Base-by-base conservation (phyloP, 2,329 filamentous ascomycete genomes). In the Shiraia sp. region DNA sequence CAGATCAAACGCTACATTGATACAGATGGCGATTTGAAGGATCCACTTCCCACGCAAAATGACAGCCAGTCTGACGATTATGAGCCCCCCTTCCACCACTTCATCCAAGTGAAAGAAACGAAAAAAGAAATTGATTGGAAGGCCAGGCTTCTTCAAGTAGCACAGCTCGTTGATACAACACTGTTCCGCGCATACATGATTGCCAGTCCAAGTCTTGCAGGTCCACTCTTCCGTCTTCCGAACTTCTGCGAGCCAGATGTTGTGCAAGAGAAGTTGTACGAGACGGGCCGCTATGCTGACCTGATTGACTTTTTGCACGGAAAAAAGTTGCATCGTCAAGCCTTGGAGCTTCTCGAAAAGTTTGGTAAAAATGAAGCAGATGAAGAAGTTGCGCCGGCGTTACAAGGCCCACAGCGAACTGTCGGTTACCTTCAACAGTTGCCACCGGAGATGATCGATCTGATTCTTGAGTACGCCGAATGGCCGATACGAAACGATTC, bases 221-320 rank as follows among this genome's bases (percentile, higher is more conserved):
- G 88, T 2, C 89, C 91, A 0, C 79, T 99, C 0, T 97, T 99
- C 73, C 90, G 93, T 16, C 89, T 97, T 36, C 86, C 91, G 63
- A 99, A 99, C 67, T 97, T 96, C 65, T 97, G 93, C 68, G 92
- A 99, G 58, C 92, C 93, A 0, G 86, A 89, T 22, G 93, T 97
- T 2, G 92, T 99, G 15, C 93, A 96, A 64, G 88, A 96, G 68
- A 90, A 90, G 58, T 75, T 99, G 4, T 83, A 96, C 45, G 89
- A 96, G 65, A 89, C 86, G 28, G 88, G 88, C 43, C 83, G 91
- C 23, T 96, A 95, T 69, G 92, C 86, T 36, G 92, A 97, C 71
- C 76, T 99, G 2, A 90, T 99, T n/a, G 92, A 97, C 67, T 99
- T 99, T 65, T 85, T 97, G 55, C 90, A 95, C 59, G 93, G 93